Evolutionary conservation across 805 yeast species (phyloP), one percentile per base, ranked within the genome.

Genomic region (Candida dajiaensis): DNA sequence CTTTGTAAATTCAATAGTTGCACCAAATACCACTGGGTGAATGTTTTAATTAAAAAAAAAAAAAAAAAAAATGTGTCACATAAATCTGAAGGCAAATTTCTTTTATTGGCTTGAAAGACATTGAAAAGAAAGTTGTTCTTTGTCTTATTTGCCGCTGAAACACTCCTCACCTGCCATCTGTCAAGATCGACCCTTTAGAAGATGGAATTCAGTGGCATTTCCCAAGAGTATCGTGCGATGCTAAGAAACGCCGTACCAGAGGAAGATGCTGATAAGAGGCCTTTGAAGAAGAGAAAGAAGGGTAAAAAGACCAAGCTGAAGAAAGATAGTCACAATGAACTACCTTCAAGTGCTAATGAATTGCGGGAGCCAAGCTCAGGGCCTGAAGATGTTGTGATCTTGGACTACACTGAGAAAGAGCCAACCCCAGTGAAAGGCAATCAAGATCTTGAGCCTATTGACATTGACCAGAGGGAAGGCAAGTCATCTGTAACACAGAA

Each of bases 181-280:
- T 6, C 18, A 28, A 5, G 5, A 15, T 6, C 6, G 10, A 5
- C 6, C 13, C 20, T 16, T 18, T 18, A 12, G 3, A 33, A n/a
- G 20, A 33, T 33, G 36, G 36, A 33, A 18, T 33, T 33, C 7
- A 33, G 36, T 16, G 36, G 36, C 6, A 16, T 58, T 6, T 58
- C 63, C 20, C 48, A 41, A 12, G 61, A 58, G 43, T 56, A 56
- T 33, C 29, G 48, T 6, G 53, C 51, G 11, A 46, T 58, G 26
- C 49, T 57, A 54, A 38, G 54, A 38, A 50, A 54, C 38, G 60
- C 57, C 1, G 40, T 52, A 15, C 42, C 20, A 9, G 35, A 25
- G 2, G 50, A 40, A 8, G 23, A 33, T 21, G 23, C 42, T 21
- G 18, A 15, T 15, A 43, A 44, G 15, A 19, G 54, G 28, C 59